Percentiles rank a stretch among this genome's conserved stretches.
These are phyloP conservation scores for Mucor racemosus DNA, from an alignment of 371 early-diverging fungal genomes.

Conservation along the genomic window DNA sequence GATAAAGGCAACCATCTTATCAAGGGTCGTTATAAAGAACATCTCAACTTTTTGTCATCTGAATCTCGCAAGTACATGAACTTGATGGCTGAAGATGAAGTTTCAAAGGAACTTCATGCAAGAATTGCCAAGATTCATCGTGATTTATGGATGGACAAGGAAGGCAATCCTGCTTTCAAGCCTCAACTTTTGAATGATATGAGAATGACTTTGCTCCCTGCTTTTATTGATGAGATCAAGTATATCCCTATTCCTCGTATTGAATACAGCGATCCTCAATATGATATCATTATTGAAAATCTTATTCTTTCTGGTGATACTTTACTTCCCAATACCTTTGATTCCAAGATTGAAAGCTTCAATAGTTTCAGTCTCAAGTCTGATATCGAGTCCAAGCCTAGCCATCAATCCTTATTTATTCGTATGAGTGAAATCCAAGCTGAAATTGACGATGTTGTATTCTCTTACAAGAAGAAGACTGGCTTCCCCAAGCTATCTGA, in stretches of 20 bases:
- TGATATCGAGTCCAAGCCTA: slow-evolving; percentile 47
- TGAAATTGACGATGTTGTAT: slow-evolving; percentile 53
- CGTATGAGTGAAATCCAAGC: slow-evolving; percentile 45
- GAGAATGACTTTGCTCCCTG: slow-evolving; percentile 51
- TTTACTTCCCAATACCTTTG: slow-evolving; percentile 62
- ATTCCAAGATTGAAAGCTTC: slow-evolving; percentile 47
- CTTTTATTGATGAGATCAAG: slow-evolving; percentile 62
- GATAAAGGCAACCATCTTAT: slow-evolving; percentile 30
- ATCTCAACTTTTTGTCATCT: slow-evolving; percentile 26
- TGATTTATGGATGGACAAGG: slow-evolving; percentile 46
- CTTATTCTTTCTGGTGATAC: slow-evolving; percentile 50
- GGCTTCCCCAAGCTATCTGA: slow-evolving; percentile 65
- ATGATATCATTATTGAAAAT: slow-evolving; percentile 65
- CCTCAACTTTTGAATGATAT: slow-evolving; percentile 62
- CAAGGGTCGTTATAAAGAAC: slow-evolving; percentile 28
- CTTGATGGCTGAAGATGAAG: slow-evolving; percentile 42
- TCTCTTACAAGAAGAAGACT: slow-evolving; percentile 61
- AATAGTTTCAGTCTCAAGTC: slow-evolving; percentile 42
- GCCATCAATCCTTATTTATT: slow-evolving; percentile 36
- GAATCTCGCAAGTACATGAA: slow-evolving; percentile 24
- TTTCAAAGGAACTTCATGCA: slow-evolving; percentile 33
- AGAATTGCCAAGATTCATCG: slow-evolving; percentile 36
- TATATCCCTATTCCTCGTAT: slow-evolving; percentile 70
- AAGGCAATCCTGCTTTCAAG: slow-evolving; percentile 62
- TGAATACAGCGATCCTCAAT: slow-evolving; percentile 59